Base-by-base conservation (phyloP, 148 eudicot species). In the Vaccinium vitisidaea region DNA sequence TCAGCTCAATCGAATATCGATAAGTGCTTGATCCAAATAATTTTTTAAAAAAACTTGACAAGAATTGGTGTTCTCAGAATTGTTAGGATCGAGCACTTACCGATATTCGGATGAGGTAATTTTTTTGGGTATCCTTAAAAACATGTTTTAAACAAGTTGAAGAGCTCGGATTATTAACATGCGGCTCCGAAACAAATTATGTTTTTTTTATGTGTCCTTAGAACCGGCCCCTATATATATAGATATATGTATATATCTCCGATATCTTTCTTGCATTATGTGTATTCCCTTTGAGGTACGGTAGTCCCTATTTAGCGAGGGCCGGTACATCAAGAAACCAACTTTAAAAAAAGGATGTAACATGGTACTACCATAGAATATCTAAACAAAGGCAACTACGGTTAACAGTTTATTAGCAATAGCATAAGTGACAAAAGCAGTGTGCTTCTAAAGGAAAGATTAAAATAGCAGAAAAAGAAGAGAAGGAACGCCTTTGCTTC, bases 271-370 rank as follows among this genome's bases (percentile, higher is more conserved):
- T 65, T 65, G 71, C n/a, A 13, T 65, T 23, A 30, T n/a, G 69
- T 23, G 27, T n/a, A n/a, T 63, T n/a, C 30, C 27, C 12, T 2
- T 63, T n/a, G 69, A 63, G 12, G 4, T n/a, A n/a, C 21, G 8
- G n/a, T 58, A 21, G 9, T 58, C 69, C 27, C 18, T 63, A 63
- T n/a, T 63, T 63, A 8, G 69, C n/a, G 69, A 63, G 69, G 69
- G 69, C 69, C 69, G n/a, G 69, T 8, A 63, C 69, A 63, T 63
- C 4, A n/a, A 63, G 30, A 77, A 71, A 54, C 77, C 23, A 84
- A 46, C 46, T 36, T 54, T 43, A 43, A 73, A 16, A 23, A 23
- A 59, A 79, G 50, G 73, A 53, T 11, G n/a, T 14, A 59, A 10
- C 48, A 71, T 69, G 58, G 58, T 55, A 55, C 16, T 55, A 15